Base-by-base conservation (phyloP, 331 rosid species). In the Quercus lobata region DNA sequence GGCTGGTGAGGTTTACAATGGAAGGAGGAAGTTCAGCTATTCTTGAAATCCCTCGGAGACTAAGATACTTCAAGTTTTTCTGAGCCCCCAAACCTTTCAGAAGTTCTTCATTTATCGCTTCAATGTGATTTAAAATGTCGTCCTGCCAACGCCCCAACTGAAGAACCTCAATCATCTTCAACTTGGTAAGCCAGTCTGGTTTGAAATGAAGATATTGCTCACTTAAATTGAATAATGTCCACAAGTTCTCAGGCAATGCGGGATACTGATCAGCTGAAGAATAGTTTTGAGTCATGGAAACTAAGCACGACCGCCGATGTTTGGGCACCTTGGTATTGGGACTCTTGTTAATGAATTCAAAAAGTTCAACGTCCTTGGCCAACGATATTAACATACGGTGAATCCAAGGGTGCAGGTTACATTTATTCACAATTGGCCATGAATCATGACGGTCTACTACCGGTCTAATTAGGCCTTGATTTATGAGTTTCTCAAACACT, bases 91-190 rank as follows among this genome's bases (percentile, higher is more conserved):
- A 27, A 58, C 44, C 80, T 18, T 52, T 18, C 6, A 79, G 15
- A 69, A 78, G 60, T 5, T 14, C 19, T 11, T 10, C 63, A 24
- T 32, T 27, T 25, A 5, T 44, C 9, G 61, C 78, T 70, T 83
- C 74, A 53, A 83, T 83, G 69, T 78, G 83, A 74, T 83, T 77
- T 7, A 27, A 25, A 3, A 61, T 22, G 6, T 49, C 11, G 53
- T 14, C 32, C 44, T 83, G 80, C 83, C 86, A 83, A 62, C 83
- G 80, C 21, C 83, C 86, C 53, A 83, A 62, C 24, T 69, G 73
- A 58, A 83, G 83, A 55, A 83, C 77, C 77, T 29, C 75, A 24
- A 78, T 69, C 60, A n/a, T 63, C 71, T 69, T 80, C 82, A 78
- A 37, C 44, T 44, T 75, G 30, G 27, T 49, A n/a, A 74, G 24